Conservation (phyloP, 352 stramenopile species). For the Phytophthora tentaculata region DNA sequence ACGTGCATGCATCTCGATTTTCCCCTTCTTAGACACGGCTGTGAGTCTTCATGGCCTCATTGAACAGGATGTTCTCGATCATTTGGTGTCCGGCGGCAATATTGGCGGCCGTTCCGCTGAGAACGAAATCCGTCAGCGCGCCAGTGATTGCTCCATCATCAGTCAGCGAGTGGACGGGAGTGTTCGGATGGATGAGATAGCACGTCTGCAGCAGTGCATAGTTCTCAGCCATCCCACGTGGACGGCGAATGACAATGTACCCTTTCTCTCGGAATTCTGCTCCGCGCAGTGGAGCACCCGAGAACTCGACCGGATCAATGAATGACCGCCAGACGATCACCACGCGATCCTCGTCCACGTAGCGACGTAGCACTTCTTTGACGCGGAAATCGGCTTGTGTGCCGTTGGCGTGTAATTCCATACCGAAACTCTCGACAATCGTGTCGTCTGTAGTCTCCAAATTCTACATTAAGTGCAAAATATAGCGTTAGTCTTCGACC, state of each 20-base stretch:
- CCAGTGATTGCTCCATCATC: slow-evolving; percentile 37
- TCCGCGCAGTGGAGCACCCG: slow-evolving; percentile 42
- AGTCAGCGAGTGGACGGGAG: slow-evolving; percentile 36
- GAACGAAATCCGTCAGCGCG: slow-evolving; percentile 47
- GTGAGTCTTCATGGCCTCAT: slow-evolving; percentile 43
- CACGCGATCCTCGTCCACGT: slow-evolving; percentile 51
- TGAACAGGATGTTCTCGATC: slow-evolving; percentile 59
- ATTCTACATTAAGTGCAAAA: slow-evolving; percentile 12
- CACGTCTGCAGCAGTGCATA: slow-evolving; percentile 58
- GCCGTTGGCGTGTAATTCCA: slow-evolving; percentile 61
- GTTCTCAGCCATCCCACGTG: slow-evolving; percentile 31
- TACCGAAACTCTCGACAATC: slow-evolving; percentile 62
- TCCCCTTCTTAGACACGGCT: slow-evolving; percentile 18
- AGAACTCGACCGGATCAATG: slow-evolving; percentile 65
- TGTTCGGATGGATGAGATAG: slow-evolving; percentile 59
- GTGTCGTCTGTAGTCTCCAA: slow-evolving; percentile 51
- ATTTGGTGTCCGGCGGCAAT: slow-evolving; percentile 53
- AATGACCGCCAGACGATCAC: slow-evolving; percentile 66
- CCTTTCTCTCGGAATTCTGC: slow-evolving; percentile 62
- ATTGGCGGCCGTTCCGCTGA: slow-evolving; percentile 42
- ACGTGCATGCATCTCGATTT: too few relatives aligned
- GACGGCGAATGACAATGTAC: slow-evolving; percentile 59
- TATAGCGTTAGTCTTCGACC: not conserved
- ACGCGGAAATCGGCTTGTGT: slow-evolving; percentile 59
- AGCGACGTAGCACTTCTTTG: slow-evolving; percentile 59